These are phyloP conservation scores for Coemansia sp. DNA, from an alignment of 192 early-diverging fungal species.

Conservation along the genomic window DNA sequence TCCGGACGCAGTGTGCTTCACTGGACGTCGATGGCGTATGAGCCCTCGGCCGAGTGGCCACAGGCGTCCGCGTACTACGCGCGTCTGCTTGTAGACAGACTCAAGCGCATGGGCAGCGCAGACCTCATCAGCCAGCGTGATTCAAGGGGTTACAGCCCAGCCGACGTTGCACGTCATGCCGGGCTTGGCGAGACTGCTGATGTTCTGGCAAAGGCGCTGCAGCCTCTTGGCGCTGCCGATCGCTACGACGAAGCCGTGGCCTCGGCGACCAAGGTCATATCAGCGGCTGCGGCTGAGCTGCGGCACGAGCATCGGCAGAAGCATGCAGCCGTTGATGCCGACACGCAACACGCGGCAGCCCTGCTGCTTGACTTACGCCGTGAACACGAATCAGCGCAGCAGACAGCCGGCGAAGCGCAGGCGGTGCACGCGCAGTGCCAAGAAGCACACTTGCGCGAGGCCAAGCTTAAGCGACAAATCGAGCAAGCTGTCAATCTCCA, in stretches of 20 bases:
- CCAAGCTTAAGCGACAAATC: slow-evolving; percentile 19
- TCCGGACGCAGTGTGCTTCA: slow-evolving; percentile 41
- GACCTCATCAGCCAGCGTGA: slow-evolving; percentile 34
- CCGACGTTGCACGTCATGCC: slow-evolving; percentile 8
- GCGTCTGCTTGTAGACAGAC: slow-evolving; percentile 7
- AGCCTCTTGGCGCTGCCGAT: background rate
- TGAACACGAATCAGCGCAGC: slow-evolving; percentile 29
- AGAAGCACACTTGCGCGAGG: slow-evolving; percentile 11
- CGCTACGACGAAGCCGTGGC: slow-evolving; percentile 21
- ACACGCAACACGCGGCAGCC: slow-evolving; percentile 41
- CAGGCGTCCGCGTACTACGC: slow-evolving; percentile 26
- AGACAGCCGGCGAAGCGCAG: slow-evolving; percentile 1
- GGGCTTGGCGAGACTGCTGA: background rate
- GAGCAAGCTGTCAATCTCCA: slow-evolving; percentile 32
- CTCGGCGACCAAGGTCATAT: slow-evolving; percentile 16
- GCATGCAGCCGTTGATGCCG: slow-evolving; percentile 23
- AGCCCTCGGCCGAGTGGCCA: slow-evolving; percentile 6
- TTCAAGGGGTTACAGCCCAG: slow-evolving; percentile 28
- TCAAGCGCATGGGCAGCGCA: slow-evolving; percentile 8
- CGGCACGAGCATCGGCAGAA: slow-evolving; percentile 24
- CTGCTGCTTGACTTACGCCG: slow-evolving; percentile 46
- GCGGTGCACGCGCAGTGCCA: slow-evolving; percentile 8
- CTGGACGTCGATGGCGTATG: slow-evolving; percentile 30
- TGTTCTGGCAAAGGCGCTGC: background rate
- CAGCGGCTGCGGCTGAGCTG: slow-evolving; percentile 20